Base-by-base conservation (phyloP, 1,284 basidiomycete species). In the Hemileia vastatrix region DNA sequence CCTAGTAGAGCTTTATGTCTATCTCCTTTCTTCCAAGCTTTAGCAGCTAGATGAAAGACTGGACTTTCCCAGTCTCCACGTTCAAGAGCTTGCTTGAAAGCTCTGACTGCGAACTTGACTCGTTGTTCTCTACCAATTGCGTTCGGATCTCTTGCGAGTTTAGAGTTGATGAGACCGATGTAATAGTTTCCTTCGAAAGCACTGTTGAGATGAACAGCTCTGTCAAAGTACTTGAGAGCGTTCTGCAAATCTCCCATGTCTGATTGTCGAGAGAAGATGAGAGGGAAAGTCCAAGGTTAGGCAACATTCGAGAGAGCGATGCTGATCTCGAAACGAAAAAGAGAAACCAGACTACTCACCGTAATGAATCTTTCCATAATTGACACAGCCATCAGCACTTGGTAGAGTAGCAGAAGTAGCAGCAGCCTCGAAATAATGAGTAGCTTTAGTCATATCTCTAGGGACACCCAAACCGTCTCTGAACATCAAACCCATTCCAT, bases 141-240 rank as follows among this genome's bases (percentile, higher is more conserved):
- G 32, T 15, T 13, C 27, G 15, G 15, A 49, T 9, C 43, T 40
- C 67, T 66, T 24, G 68, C 83, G 67, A 84, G 79, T 21, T 79
- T 70, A 9, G 84, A 80, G 66, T 93, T 84, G 27, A 93, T 83
- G 66, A 84, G 81, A 5, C 87, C 91, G 3, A 93, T 82, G 70
- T 92, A 90, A 77, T 91, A 92, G 77, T 88, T 92, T 0, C 90
- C 87, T 73, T 95, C 91, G 65, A 92, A 91, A 0, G 87, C 86
- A 4, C 90, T 90, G 2, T 90, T 91, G 65, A 84, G 81, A 1
- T 87, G 83, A 56, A 91, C 79, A 4, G 90, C 91, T 13, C 81
- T 80, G 74, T 95, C 88, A 69, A 94, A 88, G 71, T 84, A 85
- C 0, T 82, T 80, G 0, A 80, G 81, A 0, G 90, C 90, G 6